A percentile compares a stretch with the other conserved stretches of the same genome.
These are phyloP conservation scores for Sporothrix euskadiensis DNA, from an alignment of 2,329 filamentous ascomycete genomes.

Conservation along the genomic window DNA sequence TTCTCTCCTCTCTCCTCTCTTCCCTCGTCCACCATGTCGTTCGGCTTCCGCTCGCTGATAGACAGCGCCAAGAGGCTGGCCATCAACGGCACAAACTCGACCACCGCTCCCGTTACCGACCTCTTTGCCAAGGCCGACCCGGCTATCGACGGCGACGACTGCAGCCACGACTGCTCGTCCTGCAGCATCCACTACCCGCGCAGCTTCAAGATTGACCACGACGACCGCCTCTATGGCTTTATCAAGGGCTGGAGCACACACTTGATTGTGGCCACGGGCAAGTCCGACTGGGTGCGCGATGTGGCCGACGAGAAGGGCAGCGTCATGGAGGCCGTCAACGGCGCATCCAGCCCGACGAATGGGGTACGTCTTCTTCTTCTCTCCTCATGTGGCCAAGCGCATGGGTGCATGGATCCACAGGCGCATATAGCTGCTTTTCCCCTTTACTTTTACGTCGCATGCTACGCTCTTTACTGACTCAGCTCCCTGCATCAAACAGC, in stretches of 20 bases:
- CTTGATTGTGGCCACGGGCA: slow-evolving; percentile 88
- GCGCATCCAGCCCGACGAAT: slow-evolving; percentile 60
- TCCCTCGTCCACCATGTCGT: slow-evolving; percentile 43
- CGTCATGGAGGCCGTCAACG: slow-evolving; percentile 73
- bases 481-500: slow-evolving; percentile 49
- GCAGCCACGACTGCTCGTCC: slow-evolving; percentile 78
- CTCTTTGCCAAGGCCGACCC: slow-evolving; percentile 77
- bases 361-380: slow-evolving; percentile 54
- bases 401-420: not conserved
- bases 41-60: slow-evolving; percentile 46
- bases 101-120: slow-evolving; percentile 37
- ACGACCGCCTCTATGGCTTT: slow-evolving; percentile 78
- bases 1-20: not conserved
- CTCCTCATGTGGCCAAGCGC: not conserved
- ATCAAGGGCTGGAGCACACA: slow-evolving; percentile 89
- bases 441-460: not conserved
- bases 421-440: not conserved
- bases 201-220: slow-evolving; percentile 70
- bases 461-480: not conserved
- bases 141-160: slow-evolving; percentile 83
- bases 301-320: slow-evolving; percentile 85
- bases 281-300: slow-evolving; percentile 90
- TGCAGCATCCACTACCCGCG: slow-evolving; percentile 78
- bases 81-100: slow-evolving; percentile 32
- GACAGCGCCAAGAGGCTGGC: slow-evolving; percentile 43